Base-by-base conservation (phyloP, 2,329 filamentous ascomycete genomes). In the Fusarium marasasianum region DNA sequence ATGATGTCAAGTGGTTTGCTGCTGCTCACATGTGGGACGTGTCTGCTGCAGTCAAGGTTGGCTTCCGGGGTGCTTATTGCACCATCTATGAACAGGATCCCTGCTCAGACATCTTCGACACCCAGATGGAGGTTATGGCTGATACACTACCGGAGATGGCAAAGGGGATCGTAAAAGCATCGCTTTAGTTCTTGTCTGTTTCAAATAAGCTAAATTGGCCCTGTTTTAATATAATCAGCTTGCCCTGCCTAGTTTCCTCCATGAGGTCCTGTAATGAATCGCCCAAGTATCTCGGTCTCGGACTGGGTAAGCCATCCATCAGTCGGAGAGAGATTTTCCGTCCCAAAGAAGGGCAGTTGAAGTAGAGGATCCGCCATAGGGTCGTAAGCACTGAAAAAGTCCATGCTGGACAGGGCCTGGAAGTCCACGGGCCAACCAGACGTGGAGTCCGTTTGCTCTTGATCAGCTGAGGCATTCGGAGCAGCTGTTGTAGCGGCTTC, bases 21-120 rank as follows among this genome's bases (percentile, higher is more conserved):
- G 88, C 89, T 3, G 88, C 87, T 29, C 89, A 90, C 79, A 87
- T 87, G 83, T 90, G 88, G 89, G 88, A 91, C 81, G 87, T 88
- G 3, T 83, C 84, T 24, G 86, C 87, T 8, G 88, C 88, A 38
- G 59, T 38, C n/a, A 62, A 62, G 20, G 59, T 62, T 57, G 59
- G 59, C 20, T 62, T 62, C 18, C 59, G 59, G 4, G 59, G 59
- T 31, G 50, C 59, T 62, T 62, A 62, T 12, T 62, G 59, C 24
- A 62, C 59, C 6, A 57, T 62, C 13, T 62, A 62, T 11, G 59
- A 62, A 24, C 59, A 62, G 24, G 59, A 62, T 57, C 59, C 59
- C 15, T 62, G 59, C 13, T 9, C 50, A 8, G 59, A 62, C 20
- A 62, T 62, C 29, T 62, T 62, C 12, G 59, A 62, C 15, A 17